A percentile compares a stretch with the other conserved stretches of the same genome.
Evolutionary conservation across 768 basidiomycete species (phyloP).

Genomic region (Termitomyces sp.): DNA sequence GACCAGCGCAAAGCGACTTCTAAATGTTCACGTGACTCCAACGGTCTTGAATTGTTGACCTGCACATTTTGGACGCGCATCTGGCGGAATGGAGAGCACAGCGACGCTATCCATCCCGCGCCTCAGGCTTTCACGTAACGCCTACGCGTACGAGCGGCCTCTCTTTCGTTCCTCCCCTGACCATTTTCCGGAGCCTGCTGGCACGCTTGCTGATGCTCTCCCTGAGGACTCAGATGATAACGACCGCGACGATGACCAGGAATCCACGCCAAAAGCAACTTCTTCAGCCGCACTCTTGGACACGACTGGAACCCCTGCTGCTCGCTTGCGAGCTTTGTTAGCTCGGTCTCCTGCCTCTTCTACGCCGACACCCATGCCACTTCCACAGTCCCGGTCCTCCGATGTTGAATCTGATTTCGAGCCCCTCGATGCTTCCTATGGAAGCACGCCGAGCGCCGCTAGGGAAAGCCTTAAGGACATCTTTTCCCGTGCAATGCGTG

Average conservation of each 20-base stretch:
- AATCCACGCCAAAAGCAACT: constrained; percentile 34
- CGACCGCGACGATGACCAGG: constrained; percentile 32
- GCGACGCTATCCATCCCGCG: constrained; percentile 25
- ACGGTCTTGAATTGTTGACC: neutral
- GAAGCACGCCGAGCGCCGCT: constrained; percentile 41
- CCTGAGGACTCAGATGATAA: constrained; percentile 21
- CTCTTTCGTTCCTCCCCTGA: constrained; percentile 28
- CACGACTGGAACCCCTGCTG: constrained; percentile 46
- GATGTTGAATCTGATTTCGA: constrained; percentile 61
- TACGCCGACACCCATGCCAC: constrained; percentile 21
- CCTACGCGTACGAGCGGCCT: constrained; percentile 21
- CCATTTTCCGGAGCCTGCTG: constrained; percentile 29
- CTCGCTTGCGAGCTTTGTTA: constrained; percentile 60
- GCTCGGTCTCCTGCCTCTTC: constrained; percentile 41
- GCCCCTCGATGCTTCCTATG: constrained; percentile 30
- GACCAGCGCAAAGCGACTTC: neutral
- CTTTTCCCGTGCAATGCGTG: constrained; percentile 62
- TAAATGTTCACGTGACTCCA: neutral
- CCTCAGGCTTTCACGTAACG: constrained; percentile 30
- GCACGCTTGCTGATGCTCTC: constrained; percentile 20
- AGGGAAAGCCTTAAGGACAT: constrained; percentile 60
- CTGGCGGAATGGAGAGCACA: constrained; percentile 24
- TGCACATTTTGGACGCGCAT: neutral
- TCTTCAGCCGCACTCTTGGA: constrained; percentile 18
- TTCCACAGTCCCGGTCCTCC: constrained; percentile 31